Evolutionary conservation across 768 basidiomycete species (phyloP).

Genomic region (Holtermannia corniformis): DNA sequence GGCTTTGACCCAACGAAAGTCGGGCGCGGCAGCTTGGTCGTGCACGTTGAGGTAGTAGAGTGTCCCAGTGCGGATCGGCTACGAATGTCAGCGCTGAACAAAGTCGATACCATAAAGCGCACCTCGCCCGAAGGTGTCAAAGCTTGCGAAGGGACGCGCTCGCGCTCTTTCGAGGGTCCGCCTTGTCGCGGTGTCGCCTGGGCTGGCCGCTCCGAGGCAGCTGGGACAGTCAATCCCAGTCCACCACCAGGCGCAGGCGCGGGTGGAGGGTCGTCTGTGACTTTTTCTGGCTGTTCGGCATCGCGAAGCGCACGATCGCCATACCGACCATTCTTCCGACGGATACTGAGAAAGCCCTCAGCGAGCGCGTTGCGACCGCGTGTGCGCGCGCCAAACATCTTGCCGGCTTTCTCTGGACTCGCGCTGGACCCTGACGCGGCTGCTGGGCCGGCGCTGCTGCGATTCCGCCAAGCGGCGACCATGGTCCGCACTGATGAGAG

Average conservation of each 20-base stretch:
- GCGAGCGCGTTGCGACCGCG: background rate
- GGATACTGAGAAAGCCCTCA: background rate
- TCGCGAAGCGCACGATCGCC: background rate
- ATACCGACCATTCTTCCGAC: background rate
- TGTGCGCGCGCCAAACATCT: background rate
- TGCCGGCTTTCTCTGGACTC: background rate
- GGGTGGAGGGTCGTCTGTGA: background rate
- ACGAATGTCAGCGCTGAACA: constrained; percentile 4
- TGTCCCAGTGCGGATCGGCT: constrained; percentile 78
- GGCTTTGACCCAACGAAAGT: constrained; percentile 72
- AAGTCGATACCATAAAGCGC: background rate
- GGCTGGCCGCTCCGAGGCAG: too few species aligned
- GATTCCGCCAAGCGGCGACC: background rate
- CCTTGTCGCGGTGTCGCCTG: background rate
- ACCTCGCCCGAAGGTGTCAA: constrained; percentile 15
- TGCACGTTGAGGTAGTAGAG: constrained; percentile 93
- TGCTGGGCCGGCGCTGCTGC: background rate
- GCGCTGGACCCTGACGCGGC: too few species aligned
- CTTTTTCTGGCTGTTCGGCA: too few species aligned
- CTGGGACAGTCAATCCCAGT: too few species aligned
- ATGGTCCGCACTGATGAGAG: background rate
- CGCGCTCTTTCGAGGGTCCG: background rate
- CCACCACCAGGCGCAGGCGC: background rate
- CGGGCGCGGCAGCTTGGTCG: constrained; percentile 50
- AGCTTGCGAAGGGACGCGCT: background rate